Percentiles rank a stretch among this genome's conserved stretches.
Conservation (phyloP, 257 asterid genomes). For the Solanum etuberosum region DNA sequence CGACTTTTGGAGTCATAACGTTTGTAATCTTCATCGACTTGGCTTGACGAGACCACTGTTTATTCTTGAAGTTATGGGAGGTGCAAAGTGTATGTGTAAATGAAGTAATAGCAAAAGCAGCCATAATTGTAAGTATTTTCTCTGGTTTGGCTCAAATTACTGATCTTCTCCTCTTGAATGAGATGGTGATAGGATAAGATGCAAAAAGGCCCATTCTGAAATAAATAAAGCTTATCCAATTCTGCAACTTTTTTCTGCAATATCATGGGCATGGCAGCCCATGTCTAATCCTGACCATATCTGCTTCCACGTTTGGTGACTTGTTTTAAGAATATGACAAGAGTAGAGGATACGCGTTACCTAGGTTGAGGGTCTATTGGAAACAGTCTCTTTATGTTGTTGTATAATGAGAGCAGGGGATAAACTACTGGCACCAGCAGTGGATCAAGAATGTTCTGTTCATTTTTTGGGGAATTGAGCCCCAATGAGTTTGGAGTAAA, state of each 20-base stretch:
- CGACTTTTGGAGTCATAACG: slow-evolving; percentile 25
- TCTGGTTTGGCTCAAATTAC: neutral
- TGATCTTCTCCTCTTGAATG: slow-evolving; percentile 1
- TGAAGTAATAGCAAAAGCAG: slow-evolving; percentile 37
- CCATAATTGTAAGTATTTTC: slow-evolving; percentile 19
- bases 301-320: neutral
- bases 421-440: neutral
- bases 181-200: neutral
- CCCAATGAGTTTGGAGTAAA: neutral
- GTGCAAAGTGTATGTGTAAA: slow-evolving; percentile 27
- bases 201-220: slow-evolving; percentile 24
- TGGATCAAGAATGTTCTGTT: neutral
- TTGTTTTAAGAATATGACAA: neutral
- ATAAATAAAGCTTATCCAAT: slow-evolving; percentile 36
- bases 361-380: neutral
- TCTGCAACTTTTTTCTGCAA: slow-evolving; percentile 3
- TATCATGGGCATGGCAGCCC: slow-evolving; percentile 16
- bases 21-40: slow-evolving; percentile 11
- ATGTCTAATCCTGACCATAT: neutral
- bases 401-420: neutral
- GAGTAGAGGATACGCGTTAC: neutral
- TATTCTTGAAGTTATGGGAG: slow-evolving; percentile 26
- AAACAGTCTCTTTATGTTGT: neutral
- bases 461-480: neutral
- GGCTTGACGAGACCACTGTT: slow-evolving; percentile 14